Evolutionary conservation across 805 yeast species (phyloP).

Genomic region (Barnettozyma populi): DNA sequence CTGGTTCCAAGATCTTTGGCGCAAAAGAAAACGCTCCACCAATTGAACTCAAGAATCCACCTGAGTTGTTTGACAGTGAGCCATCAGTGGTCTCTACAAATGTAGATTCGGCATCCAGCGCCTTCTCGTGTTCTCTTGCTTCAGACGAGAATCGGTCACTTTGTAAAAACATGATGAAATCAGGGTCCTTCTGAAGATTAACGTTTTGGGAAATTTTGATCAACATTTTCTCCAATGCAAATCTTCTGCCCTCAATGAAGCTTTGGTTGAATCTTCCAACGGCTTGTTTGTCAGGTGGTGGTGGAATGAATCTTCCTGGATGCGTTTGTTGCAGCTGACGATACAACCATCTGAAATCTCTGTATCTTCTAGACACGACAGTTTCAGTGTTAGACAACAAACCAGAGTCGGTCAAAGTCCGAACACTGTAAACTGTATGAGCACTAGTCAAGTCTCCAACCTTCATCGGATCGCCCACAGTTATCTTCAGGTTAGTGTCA

Average conservation of each 20-base stretch:
- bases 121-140: constrained; percentile 58
- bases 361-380: constrained; percentile 76
- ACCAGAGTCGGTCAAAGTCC: constrained; percentile 43
- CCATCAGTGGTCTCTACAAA: constrained; percentile 27
- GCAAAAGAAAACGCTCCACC: constrained; percentile 60
- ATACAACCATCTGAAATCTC: constrained; percentile 92
- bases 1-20: constrained; percentile 69
- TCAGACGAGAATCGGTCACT: constrained; percentile 67
- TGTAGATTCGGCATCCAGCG: constrained; percentile 41
- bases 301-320: constrained; percentile 89
- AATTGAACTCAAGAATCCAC: constrained; percentile 66
- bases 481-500: constrained; percentile 43
- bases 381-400: constrained; percentile 34
- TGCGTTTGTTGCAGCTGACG: constrained; percentile 81
- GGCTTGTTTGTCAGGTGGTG: constrained; percentile 93
- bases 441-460: constrained; percentile 88
- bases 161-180: constrained; percentile 71
- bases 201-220: constrained; percentile 56
- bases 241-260: constrained; percentile 80
- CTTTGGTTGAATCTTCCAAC: constrained; percentile 89
- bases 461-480: constrained; percentile 86
- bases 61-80: constrained; percentile 28
- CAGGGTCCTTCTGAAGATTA: constrained; percentile 61
- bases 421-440: constrained; percentile 81
- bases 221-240: constrained; percentile 84